Evolutionary conservation across 345 rosid species (phyloP).

Genomic region (Jatropha curcas): DNA sequence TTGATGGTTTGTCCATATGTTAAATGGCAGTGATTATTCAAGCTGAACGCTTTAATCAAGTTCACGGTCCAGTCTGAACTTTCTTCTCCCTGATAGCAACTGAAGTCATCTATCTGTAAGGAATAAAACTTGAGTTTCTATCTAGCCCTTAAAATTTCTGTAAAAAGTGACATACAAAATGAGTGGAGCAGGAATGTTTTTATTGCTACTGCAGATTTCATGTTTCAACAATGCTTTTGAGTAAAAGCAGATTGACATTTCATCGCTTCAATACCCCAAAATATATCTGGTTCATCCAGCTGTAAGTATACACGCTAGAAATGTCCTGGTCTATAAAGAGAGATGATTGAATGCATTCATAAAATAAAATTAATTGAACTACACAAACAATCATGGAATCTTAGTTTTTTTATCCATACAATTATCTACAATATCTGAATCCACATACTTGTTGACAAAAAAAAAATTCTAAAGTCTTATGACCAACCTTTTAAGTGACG

Average conservation of each 20-base stretch:
- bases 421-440: conserved; percentile 14
- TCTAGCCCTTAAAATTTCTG: no score
- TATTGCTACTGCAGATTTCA: neutral
- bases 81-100: neutral
- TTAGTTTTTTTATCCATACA: neutral
- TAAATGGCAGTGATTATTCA: neutral
- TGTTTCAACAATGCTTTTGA: neutral
- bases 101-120: no score
- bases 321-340: neutral
- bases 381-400: neutral
- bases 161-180: neutral
- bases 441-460: neutral
- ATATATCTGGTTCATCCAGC: no score
- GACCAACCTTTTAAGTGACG: no score
- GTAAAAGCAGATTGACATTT: no score
- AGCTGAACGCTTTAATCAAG: neutral
- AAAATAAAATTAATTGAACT: no score
- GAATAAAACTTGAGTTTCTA: no score
- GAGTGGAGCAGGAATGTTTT: neutral
- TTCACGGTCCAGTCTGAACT: neutral
- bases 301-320: no score
- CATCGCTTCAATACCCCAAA: no score
- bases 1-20: neutral
- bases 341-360: neutral
- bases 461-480: neutral